Evolutionary conservation across 2,329 filamentous ascomycete genomes (phyloP).

Genomic region (Eutypa lata): DNA sequence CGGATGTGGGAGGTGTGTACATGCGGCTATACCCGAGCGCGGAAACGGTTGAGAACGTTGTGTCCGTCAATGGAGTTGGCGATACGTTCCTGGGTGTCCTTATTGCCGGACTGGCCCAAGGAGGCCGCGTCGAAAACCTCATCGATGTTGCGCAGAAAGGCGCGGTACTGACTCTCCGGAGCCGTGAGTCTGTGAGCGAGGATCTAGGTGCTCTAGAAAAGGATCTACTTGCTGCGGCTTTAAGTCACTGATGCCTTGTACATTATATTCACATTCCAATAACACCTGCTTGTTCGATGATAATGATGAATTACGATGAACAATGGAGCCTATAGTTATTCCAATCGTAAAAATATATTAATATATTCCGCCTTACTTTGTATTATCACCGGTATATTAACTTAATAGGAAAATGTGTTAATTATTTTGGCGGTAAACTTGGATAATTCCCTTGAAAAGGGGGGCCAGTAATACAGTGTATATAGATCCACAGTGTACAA

Average conservation of each 20-base stretch:
- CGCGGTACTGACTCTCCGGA: constrained; percentile 74
- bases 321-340: too few relatives aligned
- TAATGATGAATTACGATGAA: too few relatives aligned
- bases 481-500: not conserved
- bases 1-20: constrained; percentile 71
- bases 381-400: too few relatives aligned
- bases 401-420: too few relatives aligned
- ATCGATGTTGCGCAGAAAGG: constrained; percentile 80
- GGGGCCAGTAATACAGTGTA: not conserved
- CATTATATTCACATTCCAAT: not conserved
- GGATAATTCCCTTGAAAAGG: too few relatives aligned
- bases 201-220: constrained; percentile 45
- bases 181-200: constrained; percentile 67
- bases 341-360: too few relatives aligned
- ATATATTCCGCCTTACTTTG: too few relatives aligned
- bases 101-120: constrained; percentile 70
- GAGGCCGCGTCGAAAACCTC: constrained; percentile 55
- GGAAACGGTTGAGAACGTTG: constrained; percentile 65
- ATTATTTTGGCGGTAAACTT: too few relatives aligned
- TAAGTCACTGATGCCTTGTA: not conserved
- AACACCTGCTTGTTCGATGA: too few relatives aligned
- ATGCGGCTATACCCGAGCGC: constrained; percentile 70
- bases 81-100: constrained; percentile 88
- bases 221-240: constrained; percentile 29
- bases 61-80: constrained; percentile 91